phyloP scores from a whole-genome alignment of 352 stramenopile species.

The Pythium volutum region DNA sequence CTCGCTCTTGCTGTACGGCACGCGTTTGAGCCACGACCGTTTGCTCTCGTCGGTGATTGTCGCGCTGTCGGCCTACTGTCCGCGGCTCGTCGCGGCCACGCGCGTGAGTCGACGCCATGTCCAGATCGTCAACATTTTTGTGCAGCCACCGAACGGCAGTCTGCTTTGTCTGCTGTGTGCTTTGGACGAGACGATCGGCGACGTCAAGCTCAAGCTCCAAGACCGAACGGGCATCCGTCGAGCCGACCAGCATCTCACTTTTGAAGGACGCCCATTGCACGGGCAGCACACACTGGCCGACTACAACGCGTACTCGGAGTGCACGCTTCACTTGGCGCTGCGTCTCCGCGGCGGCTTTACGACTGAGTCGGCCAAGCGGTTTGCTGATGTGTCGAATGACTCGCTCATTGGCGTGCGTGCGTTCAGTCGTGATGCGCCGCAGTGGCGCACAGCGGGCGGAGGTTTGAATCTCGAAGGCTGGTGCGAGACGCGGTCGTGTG shows the following conservation, averaged over 20 bases:
- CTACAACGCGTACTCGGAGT: background rate
- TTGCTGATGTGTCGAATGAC: constrained; percentile 4
- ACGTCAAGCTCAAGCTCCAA: constrained; percentile 2
- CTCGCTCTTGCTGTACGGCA: background rate
- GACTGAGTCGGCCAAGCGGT: background rate
- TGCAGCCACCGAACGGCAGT: background rate
- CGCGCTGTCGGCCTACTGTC: background rate
- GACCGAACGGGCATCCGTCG: background rate
- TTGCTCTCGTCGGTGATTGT: background rate
- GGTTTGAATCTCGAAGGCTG: constrained; percentile 33
- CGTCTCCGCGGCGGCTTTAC: background rate
- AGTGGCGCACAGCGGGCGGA: constrained; percentile 19
- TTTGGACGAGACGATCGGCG: constrained; percentile 1
- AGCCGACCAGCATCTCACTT: background rate
- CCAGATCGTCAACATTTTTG: background rate
- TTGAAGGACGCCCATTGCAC: background rate
- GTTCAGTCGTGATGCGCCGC: constrained; percentile 7
- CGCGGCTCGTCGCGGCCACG: constrained; percentile 3
- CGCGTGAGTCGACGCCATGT: background rate
- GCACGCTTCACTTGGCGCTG: background rate
- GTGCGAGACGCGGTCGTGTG: constrained; percentile 17
- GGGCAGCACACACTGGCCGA: background rate
- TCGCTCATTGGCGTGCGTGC: background rate
- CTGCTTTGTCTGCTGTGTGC: background rate
- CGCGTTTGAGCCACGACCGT: background rate